Conservation (phyloP, 2,329 filamentous ascomycete genomes). For the Scedosporium minutisporum region DNA sequence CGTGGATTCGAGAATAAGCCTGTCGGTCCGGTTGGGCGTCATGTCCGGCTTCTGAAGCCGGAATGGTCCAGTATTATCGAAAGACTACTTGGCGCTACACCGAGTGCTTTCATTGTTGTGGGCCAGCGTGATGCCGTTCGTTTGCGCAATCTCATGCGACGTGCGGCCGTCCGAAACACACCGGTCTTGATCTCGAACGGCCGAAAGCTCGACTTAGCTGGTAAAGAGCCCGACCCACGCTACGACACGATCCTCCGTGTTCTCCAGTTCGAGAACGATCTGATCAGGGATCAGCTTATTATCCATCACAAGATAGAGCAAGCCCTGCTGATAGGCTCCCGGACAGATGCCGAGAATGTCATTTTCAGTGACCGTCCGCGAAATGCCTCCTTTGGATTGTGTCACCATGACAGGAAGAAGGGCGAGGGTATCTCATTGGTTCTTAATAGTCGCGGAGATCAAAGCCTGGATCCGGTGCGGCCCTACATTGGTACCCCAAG, state of each 20-base stretch:
- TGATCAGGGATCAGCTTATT: conserved; percentile 72
- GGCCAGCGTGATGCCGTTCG: conserved; percentile 66
- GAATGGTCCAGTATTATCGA: conserved; percentile 81
- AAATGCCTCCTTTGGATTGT: conserved; percentile 67
- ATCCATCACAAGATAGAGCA: conserved; percentile 80
- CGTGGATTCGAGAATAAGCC: conserved; percentile 59
- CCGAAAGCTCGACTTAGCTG: conserved; percentile 43
- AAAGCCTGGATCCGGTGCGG: conserved; percentile 30
- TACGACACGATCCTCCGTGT: conserved; percentile 74
- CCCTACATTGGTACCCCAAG: conserved; percentile 47
- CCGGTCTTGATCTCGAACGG: conserved; percentile 57
- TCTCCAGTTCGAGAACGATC: conserved; percentile 70
- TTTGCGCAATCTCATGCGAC: conserved; percentile 56
- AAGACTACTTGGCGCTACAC: conserved; percentile 55
- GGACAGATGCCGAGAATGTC: conserved; percentile 55
- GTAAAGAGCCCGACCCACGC: conserved; percentile 62
- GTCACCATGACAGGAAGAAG: conserved; percentile 50
- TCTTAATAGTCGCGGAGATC: conserved; percentile 35
- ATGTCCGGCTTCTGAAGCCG: conserved; percentile 67
- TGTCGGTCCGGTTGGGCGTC: conserved; percentile 72
- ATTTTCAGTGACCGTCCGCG: conserved; percentile 54
- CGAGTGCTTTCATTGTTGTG: conserved; percentile 75
- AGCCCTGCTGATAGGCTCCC: conserved; percentile 62
- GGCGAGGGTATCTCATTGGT: conserved; percentile 45
- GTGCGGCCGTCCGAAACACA: conserved; percentile 34